These are phyloP conservation scores for Vickermania ingenoplastis DNA, from an alignment of 208 protist species.

Conservation along the genomic window DNA sequence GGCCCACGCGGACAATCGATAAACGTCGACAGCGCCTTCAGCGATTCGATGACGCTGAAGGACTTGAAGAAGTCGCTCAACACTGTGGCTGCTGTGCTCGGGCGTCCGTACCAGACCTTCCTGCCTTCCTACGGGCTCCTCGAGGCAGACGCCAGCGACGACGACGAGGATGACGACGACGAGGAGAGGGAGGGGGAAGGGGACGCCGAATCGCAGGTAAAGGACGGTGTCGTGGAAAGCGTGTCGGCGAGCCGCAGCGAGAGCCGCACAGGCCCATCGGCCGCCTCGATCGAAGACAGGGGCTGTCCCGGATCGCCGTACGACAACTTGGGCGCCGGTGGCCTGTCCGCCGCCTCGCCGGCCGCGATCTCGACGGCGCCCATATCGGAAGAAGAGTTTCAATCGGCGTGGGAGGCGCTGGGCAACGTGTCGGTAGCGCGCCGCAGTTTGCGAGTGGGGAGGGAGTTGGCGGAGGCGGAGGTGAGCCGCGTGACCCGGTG, in stretches of 20 bases:
- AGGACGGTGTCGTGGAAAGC: slow-evolving; percentile 4
- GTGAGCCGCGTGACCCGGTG: background rate
- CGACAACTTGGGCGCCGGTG: too few species aligned
- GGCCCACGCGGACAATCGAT: slow-evolving; percentile 63
- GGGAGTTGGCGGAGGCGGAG: background rate
- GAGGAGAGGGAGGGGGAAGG: slow-evolving; percentile 9
- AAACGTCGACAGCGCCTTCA: slow-evolving; percentile 86
- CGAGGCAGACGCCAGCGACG: slow-evolving; percentile 31
- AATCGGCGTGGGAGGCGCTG: background rate
- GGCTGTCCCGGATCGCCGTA: too few species aligned
- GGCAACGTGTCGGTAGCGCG: background rate
- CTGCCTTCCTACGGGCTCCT: slow-evolving; percentile 75
- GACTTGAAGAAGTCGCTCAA: slow-evolving; percentile 86
- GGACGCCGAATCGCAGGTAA: background rate
- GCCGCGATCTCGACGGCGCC: background rate
- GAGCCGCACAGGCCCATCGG: too few species aligned
- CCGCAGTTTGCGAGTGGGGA: background rate
- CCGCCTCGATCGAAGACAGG: too few species aligned
- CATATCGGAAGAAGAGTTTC: background rate
- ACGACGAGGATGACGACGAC: slow-evolving; percentile 60
- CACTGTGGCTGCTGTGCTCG: slow-evolving; percentile 94
- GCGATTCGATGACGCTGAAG: slow-evolving; percentile 89
- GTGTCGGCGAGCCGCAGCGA: background rate
- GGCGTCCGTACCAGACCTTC: slow-evolving; percentile 92
- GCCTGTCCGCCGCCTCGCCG: too few species aligned